phyloP scores from a whole-genome alignment of 2,329 filamentous ascomycete species.

The Talaromyces sp. region DNA sequence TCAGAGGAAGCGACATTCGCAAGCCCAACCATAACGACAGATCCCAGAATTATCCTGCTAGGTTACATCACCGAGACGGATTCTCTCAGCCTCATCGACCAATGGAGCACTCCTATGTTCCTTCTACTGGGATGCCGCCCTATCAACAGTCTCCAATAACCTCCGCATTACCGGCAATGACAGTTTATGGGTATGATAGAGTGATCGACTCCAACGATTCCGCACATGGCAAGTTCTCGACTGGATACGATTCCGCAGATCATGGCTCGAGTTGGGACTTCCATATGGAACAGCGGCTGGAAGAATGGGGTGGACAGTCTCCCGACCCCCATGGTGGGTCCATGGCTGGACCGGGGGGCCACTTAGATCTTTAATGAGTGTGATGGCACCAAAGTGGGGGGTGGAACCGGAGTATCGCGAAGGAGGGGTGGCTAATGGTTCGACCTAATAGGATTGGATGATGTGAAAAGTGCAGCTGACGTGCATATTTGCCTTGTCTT shows the following conservation, averaged over 20 bases:
- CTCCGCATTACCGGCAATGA: background rate
- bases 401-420: background rate
- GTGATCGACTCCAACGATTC: slow-evolving; percentile 33
- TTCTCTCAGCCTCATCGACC: background rate
- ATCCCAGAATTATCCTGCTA: background rate
- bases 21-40: background rate
- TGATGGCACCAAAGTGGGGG: slow-evolving; percentile 1
- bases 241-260: slow-evolving; percentile 33
- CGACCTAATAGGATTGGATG: background rate
- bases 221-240: slow-evolving; percentile 22
- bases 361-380: slow-evolving; percentile 21
- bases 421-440: background rate
- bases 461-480: background rate
- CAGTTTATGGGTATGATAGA: slow-evolving; percentile 18
- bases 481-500: background rate
- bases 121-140: background rate
- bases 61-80: background rate
- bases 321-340: slow-evolving; percentile 19
- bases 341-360: slow-evolving; percentile 17
- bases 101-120: background rate
- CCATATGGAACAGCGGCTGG: slow-evolving; percentile 21
- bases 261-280: slow-evolving; percentile 17
- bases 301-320: slow-evolving; percentile 7
- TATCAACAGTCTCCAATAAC: background rate
- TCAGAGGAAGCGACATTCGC: background rate